Percentiles rank a stretch among this genome's conserved stretches.
These are phyloP conservation scores for Macrolepiota dolichaula DNA, from an alignment of 768 basidiomycete species.

Conservation along the genomic window DNA sequence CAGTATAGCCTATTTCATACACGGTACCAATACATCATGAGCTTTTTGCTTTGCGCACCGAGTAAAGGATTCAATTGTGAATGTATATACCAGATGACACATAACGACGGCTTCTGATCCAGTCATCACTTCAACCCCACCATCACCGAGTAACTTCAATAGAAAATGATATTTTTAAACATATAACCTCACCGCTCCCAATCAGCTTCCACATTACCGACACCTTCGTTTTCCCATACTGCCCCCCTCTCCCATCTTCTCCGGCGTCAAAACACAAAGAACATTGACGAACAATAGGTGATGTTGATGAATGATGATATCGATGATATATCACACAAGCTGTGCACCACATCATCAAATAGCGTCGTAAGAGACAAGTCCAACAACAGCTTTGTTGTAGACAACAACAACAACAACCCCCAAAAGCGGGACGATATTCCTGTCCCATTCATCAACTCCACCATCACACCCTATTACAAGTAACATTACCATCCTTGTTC, in stretches of 20 bases:
- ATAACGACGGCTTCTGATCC: background rate
- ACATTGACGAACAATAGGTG: background rate
- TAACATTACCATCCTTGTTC: background rate
- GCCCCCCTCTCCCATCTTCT: background rate
- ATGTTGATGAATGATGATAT: constrained; percentile 9
- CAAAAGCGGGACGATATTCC: background rate
- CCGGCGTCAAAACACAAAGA: background rate
- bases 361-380: background rate
- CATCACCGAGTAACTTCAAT: background rate
- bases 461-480: background rate
- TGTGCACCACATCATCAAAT: constrained; percentile 10
- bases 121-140: background rate
- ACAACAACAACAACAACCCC: too few relatives aligned
- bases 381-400: too few relatives aligned
- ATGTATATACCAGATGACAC: background rate
- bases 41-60: background rate
- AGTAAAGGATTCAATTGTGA: background rate
- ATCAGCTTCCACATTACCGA: background rate
- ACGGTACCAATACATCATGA: background rate
- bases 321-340: constrained; percentile 10
- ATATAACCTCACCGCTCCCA: background rate
- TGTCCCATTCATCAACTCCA: background rate
- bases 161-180: background rate
- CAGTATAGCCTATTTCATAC: background rate
- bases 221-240: background rate